A percentile compares a stretch with the other conserved stretches of the same genome.
Conservation (phyloP, 345 rosid genomes). For the Arabis hirsuta region DNA sequence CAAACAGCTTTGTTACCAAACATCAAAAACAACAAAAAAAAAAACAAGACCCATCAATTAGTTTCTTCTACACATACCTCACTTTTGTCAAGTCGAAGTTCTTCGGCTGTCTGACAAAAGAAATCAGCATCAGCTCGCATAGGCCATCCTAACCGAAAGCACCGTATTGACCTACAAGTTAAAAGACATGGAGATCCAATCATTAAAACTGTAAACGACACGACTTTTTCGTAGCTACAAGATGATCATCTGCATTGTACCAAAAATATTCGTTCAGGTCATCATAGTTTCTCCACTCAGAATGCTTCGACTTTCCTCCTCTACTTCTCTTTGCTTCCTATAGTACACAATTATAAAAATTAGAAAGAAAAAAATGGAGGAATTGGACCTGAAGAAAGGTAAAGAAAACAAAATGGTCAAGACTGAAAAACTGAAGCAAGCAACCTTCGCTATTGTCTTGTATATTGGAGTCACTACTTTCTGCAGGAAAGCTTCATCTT, state of each 20-base stretch:
- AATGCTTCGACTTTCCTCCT: slow-evolving; percentile 72
- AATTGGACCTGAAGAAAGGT: neutral
- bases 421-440: slow-evolving; percentile 20
- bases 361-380: neutral
- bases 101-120: slow-evolving; percentile 56
- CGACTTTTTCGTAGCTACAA: slow-evolving; percentile 3
- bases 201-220: slow-evolving; percentile 11
- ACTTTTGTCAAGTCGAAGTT: slow-evolving; percentile 41
- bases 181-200: neutral
- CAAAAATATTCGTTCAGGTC: slow-evolving; percentile 75
- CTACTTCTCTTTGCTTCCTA: slow-evolving; percentile 72
- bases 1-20: neutral
- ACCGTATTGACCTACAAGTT: slow-evolving; percentile 62
- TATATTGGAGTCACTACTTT: slow-evolving; percentile 74
- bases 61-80: slow-evolving; percentile 48
- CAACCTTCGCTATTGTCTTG: slow-evolving; percentile 57
- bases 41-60: slow-evolving; percentile 10
- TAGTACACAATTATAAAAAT: slow-evolving; percentile 16
- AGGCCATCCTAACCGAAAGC: slow-evolving; percentile 81
- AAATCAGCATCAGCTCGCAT: slow-evolving; percentile 81
- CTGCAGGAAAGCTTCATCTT: slow-evolving; percentile 65
- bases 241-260: slow-evolving; percentile 42
- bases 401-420: slow-evolving; percentile 18
- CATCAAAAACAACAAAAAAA: neutral
- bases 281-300: slow-evolving; percentile 78